Percentiles rank a stretch among this genome's conserved stretches.
These are phyloP conservation scores for Trichoderma citrinoviride DNA, from an alignment of 2,329 filamentous ascomycete genomes.

Conservation along the genomic window DNA sequence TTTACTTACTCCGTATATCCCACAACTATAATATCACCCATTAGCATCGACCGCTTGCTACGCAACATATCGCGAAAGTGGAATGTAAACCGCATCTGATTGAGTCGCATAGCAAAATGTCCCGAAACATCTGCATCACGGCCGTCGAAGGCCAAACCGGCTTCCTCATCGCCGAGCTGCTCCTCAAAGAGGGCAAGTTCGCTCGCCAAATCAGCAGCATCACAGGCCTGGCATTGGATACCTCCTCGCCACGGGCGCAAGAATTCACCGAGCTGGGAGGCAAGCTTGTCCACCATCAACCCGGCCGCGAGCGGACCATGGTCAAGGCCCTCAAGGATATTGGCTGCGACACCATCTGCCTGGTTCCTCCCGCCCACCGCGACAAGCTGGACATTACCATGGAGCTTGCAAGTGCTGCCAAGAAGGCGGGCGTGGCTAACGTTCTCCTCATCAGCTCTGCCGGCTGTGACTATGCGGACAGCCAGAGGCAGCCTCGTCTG, in stretches of 20 bases:
- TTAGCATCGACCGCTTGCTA: too few species aligned
- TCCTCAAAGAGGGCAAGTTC: constrained; percentile 45
- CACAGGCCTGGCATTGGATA: constrained; percentile 42
- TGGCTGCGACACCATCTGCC: constrained; percentile 47
- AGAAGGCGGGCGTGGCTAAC: constrained; percentile 45
- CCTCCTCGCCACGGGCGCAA: constrained; percentile 37
- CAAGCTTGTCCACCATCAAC: constrained; percentile 42
- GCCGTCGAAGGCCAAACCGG: constrained; percentile 51
- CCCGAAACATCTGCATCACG: constrained; percentile 49
- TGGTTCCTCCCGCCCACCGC: constrained; percentile 47
- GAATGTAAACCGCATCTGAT: neutral
- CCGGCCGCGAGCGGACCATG: constrained; percentile 41
- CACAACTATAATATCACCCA: too few species aligned
- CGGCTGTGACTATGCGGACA: constrained; percentile 50
- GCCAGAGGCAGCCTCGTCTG: constrained; percentile 46
- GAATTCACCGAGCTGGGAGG: constrained; percentile 43
- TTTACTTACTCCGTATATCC: too few species aligned
- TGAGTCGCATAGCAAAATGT: constrained; percentile 36
- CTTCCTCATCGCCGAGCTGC: constrained; percentile 49
- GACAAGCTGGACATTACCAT: constrained; percentile 46
- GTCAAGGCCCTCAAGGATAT: constrained; percentile 40
- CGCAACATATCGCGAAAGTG: neutral
- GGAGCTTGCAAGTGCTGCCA: constrained; percentile 46
- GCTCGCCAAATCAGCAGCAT: constrained; percentile 41
- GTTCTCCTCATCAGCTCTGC: constrained; percentile 48